These are phyloP conservation scores for Dactylellina sp. DNA, from an alignment of 2,329 filamentous ascomycete genomes.

Conservation along the genomic window DNA sequence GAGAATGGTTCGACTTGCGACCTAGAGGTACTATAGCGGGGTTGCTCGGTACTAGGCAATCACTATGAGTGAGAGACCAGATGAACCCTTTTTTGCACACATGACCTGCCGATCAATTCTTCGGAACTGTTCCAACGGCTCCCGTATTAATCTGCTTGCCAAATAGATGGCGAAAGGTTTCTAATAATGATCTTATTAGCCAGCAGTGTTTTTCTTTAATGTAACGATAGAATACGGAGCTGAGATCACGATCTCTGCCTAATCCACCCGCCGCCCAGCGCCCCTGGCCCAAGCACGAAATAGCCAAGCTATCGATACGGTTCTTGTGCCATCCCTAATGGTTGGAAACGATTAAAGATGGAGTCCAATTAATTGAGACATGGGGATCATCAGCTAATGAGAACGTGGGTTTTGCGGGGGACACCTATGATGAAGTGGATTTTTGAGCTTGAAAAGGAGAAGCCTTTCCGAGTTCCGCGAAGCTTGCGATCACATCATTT, in stretches of 20 bases:
- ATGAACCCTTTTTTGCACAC: conserved; percentile 23
- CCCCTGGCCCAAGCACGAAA: conserved; percentile 12
- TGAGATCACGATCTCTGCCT: conserved; percentile 22
- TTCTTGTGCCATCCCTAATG: conserved; percentile 20
- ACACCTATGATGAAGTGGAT: conserved; percentile 7
- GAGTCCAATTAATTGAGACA: conserved; percentile 38
- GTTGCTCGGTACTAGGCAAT: conserved; percentile 34
- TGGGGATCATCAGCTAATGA: conserved; percentile 15
- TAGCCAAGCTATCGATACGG: conserved; percentile 3
- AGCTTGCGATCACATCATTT: conserved; percentile 46
- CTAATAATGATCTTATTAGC: conserved; percentile 8
- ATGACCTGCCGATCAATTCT: conserved; percentile 48
- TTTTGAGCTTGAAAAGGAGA: conserved; percentile 10
- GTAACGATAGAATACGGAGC: conserved; percentile 32
- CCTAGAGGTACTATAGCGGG: conserved; percentile 8
- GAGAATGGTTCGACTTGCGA: conserved; percentile 30
- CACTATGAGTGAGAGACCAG: not conserved
- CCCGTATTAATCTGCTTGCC: conserved; percentile 10
- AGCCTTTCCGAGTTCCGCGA: conserved; percentile 48
- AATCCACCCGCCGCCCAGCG: conserved; percentile 33
- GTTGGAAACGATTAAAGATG: conserved; percentile 8
- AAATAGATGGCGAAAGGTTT: not conserved
- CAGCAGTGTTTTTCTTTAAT: conserved; percentile 8
- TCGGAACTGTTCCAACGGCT: conserved; percentile 1
- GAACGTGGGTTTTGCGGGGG: conserved; percentile 16